Percentiles rank a stretch among this genome's conserved stretches.
Evolutionary conservation across 148 eudicot genomes (phyloP).

Genomic region (Mesembryanthemum crystallinum): DNA sequence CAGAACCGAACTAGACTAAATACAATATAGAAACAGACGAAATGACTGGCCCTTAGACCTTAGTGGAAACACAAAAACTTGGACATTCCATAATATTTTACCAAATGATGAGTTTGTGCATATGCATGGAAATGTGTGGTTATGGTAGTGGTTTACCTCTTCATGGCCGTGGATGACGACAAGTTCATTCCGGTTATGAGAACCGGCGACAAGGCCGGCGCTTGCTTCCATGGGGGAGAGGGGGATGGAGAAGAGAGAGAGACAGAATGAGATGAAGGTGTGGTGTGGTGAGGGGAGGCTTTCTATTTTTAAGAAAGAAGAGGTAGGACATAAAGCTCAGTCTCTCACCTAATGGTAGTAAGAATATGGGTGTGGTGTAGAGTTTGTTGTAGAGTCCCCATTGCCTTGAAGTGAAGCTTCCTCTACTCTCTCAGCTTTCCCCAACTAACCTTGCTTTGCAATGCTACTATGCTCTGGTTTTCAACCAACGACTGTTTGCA

Average conservation of each 20-base stretch:
- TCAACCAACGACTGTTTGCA: constrained; percentile 12
- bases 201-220: constrained; percentile 97
- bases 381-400: constrained; percentile 87
- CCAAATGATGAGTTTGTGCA: background rate
- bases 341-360: constrained; percentile 43
- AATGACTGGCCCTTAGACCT: too few species aligned
- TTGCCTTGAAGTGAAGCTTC: constrained; percentile 95
- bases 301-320: constrained; percentile 46
- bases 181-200: constrained; percentile 95
- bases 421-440: constrained; percentile 29
- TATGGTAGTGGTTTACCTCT: constrained; percentile 47
- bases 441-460: constrained; percentile 57
- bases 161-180: constrained; percentile 98
- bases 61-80: background rate
- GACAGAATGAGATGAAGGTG: background rate
- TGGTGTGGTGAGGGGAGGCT: constrained; percentile 23
- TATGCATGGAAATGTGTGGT: background rate
- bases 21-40: too few species aligned
- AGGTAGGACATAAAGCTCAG: constrained; percentile 29
- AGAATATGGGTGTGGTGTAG: constrained; percentile 21
- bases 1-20: too few species aligned
- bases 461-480: constrained; percentile 23
- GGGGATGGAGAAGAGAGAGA: background rate
- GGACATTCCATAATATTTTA: background rate
- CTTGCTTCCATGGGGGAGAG: constrained; percentile 75